These are phyloP conservation scores for Lizonia empirigonia DNA, from an alignment of 2,329 filamentous ascomycete species.

Conservation along the genomic window DNA sequence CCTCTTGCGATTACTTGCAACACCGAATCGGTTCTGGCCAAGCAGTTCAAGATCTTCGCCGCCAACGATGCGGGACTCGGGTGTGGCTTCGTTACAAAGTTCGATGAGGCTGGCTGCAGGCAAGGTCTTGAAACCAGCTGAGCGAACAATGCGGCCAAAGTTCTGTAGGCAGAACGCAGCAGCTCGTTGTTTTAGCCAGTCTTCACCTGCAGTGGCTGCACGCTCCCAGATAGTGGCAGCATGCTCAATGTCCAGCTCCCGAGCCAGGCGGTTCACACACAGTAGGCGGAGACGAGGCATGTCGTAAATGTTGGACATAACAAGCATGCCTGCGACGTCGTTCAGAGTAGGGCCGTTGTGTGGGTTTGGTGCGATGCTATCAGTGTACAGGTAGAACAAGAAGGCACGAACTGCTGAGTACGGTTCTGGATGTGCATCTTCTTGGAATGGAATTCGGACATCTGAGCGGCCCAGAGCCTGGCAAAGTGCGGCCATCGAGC, in stretches of 20 bases:
- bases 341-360: conserved; percentile 65
- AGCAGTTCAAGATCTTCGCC: conserved; percentile 79
- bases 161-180: conserved; percentile 88
- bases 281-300: conserved; percentile 90
- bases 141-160: conserved; percentile 93
- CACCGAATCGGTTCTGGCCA: conserved; percentile 55
- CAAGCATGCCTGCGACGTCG: conserved; percentile 90
- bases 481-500: conserved; percentile 97
- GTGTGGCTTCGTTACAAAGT: conserved; percentile 90
- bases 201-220: conserved; percentile 85
- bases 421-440: conserved; percentile 96
- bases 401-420: conserved; percentile 95
- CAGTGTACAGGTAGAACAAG: conserved; percentile 94
- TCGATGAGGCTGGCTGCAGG: conserved; percentile 83
- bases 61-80: conserved; percentile 86
- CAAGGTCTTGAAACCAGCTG: conserved; percentile 81
- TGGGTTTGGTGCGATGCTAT: conserved; percentile 69
- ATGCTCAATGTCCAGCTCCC: conserved; percentile 91
- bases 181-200: conserved; percentile 89
- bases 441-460: conserved; percentile 96
- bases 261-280: conserved; percentile 86
- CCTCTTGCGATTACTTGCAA: conserved; percentile 50
- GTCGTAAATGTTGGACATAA: conserved; percentile 98
- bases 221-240: conserved; percentile 97
- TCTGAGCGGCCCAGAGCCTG: conserved; percentile 87